Conservation (phyloP, 805 yeast species). For the Candida corydali region DNA sequence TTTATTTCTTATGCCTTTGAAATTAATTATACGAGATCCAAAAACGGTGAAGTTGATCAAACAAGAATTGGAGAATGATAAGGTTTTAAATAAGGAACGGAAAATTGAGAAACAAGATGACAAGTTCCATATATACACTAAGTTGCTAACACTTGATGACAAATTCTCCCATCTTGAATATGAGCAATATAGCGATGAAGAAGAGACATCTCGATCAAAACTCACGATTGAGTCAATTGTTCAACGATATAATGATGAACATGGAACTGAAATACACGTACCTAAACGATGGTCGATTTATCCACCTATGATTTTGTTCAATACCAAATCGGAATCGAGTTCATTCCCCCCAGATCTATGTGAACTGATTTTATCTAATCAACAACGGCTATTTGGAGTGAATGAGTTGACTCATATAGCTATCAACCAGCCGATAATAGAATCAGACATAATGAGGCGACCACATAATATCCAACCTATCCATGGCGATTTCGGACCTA, state of each 20-base stretch:
- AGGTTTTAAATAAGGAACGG: conserved; percentile 13
- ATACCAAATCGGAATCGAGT: conserved; percentile 18
- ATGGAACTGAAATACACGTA: conserved; percentile 9
- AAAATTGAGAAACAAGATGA: conserved; percentile 14
- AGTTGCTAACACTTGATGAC: conserved; percentile 3
- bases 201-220: too few relatives aligned
- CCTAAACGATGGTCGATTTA: conserved; percentile 62
- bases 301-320: conserved; percentile 62
- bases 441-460: conserved; percentile 53
- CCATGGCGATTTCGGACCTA: conserved; percentile 63
- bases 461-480: conserved; percentile 61
- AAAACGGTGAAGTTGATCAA: conserved; percentile 17
- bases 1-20: conserved; percentile 6
- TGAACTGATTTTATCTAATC: conserved; percentile 8
- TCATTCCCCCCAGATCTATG: conserved; percentile 1
- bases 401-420: conserved; percentile 56
- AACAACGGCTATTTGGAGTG: conserved; percentile 11
- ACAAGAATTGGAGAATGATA: conserved; percentile 13
- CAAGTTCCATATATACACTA: conserved; percentile 13
- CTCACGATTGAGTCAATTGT: conserved; percentile 3
- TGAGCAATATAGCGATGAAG: conserved; percentile 2
- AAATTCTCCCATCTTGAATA: not conserved
- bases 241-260: not conserved
- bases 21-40: conserved; percentile 10
- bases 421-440: conserved; percentile 61